phyloP scores from a whole-genome alignment of 1,284 basidiomycete genomes.

The Pholiota adiposa region DNA sequence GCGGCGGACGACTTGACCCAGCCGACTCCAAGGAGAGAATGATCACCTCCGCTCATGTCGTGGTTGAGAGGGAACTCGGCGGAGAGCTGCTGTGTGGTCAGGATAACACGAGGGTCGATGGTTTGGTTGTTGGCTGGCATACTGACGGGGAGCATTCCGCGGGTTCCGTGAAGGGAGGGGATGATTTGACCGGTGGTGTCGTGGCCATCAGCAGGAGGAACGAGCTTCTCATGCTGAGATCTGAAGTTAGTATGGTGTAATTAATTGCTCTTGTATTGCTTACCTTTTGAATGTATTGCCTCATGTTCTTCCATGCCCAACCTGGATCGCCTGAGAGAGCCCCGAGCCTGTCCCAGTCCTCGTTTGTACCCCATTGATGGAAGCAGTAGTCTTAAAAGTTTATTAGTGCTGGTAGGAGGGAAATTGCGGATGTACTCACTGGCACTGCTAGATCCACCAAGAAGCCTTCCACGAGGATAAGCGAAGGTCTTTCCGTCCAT shows the following conservation, averaged over 20 bases:
- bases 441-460: slow-evolving; percentile 8
- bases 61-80: slow-evolving; percentile 2
- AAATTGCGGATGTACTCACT: background rate
- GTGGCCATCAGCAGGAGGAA: background rate
- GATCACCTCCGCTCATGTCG: slow-evolving; percentile 7
- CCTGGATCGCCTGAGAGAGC: background rate
- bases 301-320: slow-evolving; percentile 9
- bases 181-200: slow-evolving; percentile 1
- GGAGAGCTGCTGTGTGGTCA: slow-evolving; percentile 3
- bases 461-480: slow-evolving; percentile 7
- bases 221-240: slow-evolving; percentile 6
- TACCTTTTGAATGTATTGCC: slow-evolving; percentile 7
- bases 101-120: slow-evolving; percentile 3
- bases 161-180: background rate
- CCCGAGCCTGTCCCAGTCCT: slow-evolving; percentile 6
- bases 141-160: slow-evolving; percentile 1
- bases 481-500: slow-evolving; percentile 1
- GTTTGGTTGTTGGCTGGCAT: background rate
- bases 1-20: slow-evolving; percentile 1
- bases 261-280: background rate
- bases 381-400: slow-evolving; percentile 1
- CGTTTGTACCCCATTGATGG: slow-evolving; percentile 8
- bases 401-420: background rate
- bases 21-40: slow-evolving; percentile 6
- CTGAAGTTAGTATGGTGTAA: background rate